Evolutionary conservation across 2,329 filamentous ascomycete genomes (phyloP), one percentile per base, ranked within the genome.

Genomic region (Ceratocystis cubensis): DNA sequence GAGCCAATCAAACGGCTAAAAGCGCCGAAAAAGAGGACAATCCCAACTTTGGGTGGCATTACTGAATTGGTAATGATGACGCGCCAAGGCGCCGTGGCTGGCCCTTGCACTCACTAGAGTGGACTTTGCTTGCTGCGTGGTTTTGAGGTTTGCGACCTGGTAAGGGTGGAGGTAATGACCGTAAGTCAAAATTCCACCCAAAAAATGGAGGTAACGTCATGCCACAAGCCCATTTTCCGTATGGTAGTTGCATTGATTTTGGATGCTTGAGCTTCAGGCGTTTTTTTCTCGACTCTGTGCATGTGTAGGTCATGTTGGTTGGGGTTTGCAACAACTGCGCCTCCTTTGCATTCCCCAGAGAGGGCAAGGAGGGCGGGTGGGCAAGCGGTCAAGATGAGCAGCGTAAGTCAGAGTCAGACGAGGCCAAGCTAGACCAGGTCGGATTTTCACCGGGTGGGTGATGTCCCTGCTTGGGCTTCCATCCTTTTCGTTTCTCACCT

Each of bases 1-100:
- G 44, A 41, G 53, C 65, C 65, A 67, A 67, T 67, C 25, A 67
- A 41, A 61, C 57, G 13, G 44, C 57, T 57, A 57, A 62, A 62
- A 61, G 7, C 37, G 20, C 64, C 56, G 45, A 63, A 28, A 66
- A 65, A 65, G 45, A 7, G 10, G 63, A 48, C 44, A 41, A 53
- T 30, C 7, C 30, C 48, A 65, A 37, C 30, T 28, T 30, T 41
- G 63, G 53, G n/a, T 45, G 46, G 64, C 25, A 25, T 33, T 15
- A 20, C 41, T 50, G 13, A 6, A 22, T 30, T 17, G 45, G 25
- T 22, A 37, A 48, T 17, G 44, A 63, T 63, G 61, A 63, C 61
- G 61, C 37, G 61, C 61, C 41, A 48, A 25, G 61, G 30, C 17
- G 17, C 44, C 41, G 25, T 33, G 17, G 41, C 25, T 46, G 25